Evolutionary conservation across 2,329 filamentous ascomycete genomes (phyloP).

Genomic region (Penicillium sp.): DNA sequence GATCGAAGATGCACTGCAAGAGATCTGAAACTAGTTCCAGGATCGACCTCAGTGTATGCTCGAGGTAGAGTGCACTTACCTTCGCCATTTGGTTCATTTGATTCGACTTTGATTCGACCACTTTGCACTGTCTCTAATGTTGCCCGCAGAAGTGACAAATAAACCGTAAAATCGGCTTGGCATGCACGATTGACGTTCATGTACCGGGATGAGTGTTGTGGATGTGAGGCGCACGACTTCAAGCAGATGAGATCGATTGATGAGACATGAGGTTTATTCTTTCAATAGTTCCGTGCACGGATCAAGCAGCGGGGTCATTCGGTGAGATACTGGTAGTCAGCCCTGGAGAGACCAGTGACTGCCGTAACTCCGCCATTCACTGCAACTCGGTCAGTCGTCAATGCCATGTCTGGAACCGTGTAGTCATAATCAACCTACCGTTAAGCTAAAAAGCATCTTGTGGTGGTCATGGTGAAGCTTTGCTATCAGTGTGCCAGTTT

Average conservation of each 20-base stretch:
- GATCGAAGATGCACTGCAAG: conserved; percentile 19
- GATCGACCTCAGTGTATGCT: conserved; percentile 15
- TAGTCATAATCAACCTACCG: not conserved
- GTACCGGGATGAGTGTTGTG: conserved; percentile 6
- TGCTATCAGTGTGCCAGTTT: not conserved
- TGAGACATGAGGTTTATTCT: not conserved
- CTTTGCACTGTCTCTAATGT: conserved; percentile 2
- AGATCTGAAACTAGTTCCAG: conserved; percentile 23
- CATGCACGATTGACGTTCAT: conserved; percentile 22
- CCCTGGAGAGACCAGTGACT: not conserved
- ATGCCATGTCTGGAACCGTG: conserved; percentile 5
- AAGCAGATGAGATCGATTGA: not conserved
- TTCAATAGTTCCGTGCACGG: conserved; percentile 28
- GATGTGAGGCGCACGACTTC: not conserved
- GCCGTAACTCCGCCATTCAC: conserved; percentile 1
- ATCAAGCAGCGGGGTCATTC: conserved; percentile 11
- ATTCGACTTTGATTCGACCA: conserved; percentile 13
- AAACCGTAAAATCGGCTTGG: conserved; percentile 12
- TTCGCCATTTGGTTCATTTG: not conserved
- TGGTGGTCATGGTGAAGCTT: not conserved
- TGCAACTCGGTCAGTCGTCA: conserved; percentile 6
- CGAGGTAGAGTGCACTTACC: conserved; percentile 6
- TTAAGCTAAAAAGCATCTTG: conserved; percentile 5
- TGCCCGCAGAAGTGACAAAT: not conserved
- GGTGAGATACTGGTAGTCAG: not conserved